Evolutionary conservation across 306 rosid species (phyloP).

Genomic region (Prunus salicina): DNA sequence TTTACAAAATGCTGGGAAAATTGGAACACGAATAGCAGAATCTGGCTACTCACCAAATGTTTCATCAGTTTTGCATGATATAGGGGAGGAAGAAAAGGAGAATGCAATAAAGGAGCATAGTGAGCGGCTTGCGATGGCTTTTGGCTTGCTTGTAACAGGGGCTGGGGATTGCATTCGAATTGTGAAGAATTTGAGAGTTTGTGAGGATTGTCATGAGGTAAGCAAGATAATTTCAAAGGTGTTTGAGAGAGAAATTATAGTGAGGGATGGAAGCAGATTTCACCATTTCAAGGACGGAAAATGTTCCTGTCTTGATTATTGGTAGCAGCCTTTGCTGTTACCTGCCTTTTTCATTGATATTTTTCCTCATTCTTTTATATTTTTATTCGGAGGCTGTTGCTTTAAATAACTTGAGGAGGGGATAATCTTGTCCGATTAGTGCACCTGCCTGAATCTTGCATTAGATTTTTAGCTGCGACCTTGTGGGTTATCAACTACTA

Average conservation of each 20-base stretch:
- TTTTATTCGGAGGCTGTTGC: neutral
- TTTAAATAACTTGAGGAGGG: too few species aligned
- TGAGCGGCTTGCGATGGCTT: slow-evolving; percentile 50
- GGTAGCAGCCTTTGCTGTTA: slow-evolving; percentile 18
- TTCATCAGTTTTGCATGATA: slow-evolving; percentile 40
- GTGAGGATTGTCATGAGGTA: slow-evolving; percentile 50
- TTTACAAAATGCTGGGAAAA: slow-evolving; percentile 55
- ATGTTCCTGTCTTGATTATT: slow-evolving; percentile 42
- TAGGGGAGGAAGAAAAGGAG: slow-evolving; percentile 51
- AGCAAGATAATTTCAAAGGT: slow-evolving; percentile 47
- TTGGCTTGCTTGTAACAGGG: slow-evolving; percentile 39
- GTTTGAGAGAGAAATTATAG: slow-evolving; percentile 43
- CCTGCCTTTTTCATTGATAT: neutral
- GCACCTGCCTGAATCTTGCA: too few species aligned
- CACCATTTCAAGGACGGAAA: slow-evolving; percentile 51
- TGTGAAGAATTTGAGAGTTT: slow-evolving; percentile 49
- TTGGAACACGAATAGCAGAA: slow-evolving; percentile 41
- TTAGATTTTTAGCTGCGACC: too few species aligned
- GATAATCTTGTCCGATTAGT: too few species aligned
- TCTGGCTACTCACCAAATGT: slow-evolving; percentile 48
- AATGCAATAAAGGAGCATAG: slow-evolving; percentile 37
- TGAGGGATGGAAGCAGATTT: slow-evolving; percentile 56
- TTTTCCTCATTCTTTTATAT: neutral
- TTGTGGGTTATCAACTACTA: too few species aligned
- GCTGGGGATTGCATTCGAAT: slow-evolving; percentile 45